phyloP scores from a whole-genome alignment of 176 grass and related monocot species.

The Oryza glaberrima region DNA sequence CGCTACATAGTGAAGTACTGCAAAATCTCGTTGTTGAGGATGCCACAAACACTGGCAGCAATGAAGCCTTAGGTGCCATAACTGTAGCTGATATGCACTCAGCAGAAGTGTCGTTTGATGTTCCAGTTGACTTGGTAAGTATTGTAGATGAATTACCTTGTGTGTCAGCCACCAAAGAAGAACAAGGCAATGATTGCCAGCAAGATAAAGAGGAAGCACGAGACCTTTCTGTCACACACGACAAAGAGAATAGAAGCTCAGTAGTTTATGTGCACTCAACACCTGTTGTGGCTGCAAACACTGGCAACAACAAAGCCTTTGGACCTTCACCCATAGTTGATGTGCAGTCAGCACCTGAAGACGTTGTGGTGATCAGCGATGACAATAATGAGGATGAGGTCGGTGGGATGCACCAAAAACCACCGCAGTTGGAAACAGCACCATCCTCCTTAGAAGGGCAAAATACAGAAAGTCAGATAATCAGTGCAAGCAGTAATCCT shows the following conservation, averaged over 20 bases:
- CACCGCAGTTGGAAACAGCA: not conserved
- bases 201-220: not conserved
- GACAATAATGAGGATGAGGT: slow-evolving; percentile 5
- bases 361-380: slow-evolving; percentile 28
- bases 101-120: no score
- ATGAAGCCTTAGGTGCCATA: no score
- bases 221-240: not conserved
- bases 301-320: slow-evolving; percentile 14
- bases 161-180: no score
- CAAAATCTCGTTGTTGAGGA: no score
- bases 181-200: slow-evolving; percentile 3
- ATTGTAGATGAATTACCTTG: no score
- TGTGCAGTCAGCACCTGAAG: slow-evolving; percentile 26
- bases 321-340: not conserved
- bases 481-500: no score
- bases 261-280: not conserved
- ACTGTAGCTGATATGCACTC: no score
- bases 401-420: slow-evolving; percentile 17
- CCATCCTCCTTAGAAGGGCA: slow-evolving; percentile 10
- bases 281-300: not conserved
- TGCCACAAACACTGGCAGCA: no score
- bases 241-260: slow-evolving; percentile 13
- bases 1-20: no score
- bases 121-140: no score
- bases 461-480: no score